Conservation (phyloP, 31 red algal species). For the Bonnemaisonia californica region DNA sequence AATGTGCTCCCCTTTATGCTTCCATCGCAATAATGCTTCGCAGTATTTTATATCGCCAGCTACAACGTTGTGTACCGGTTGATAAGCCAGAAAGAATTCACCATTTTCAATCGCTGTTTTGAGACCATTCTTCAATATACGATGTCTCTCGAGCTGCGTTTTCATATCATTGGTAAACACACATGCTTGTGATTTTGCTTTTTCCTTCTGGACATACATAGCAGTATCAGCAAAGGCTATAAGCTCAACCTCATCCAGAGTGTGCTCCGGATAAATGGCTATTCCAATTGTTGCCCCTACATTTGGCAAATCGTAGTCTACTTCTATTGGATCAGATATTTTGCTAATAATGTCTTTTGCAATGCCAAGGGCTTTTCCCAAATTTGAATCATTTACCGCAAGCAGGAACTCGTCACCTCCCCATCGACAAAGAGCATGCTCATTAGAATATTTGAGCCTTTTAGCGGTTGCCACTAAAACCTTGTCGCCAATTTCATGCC, state of each 20-base stretch:
- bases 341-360: not conserved
- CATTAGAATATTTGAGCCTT: not conserved
- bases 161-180: too few species aligned
- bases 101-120: not conserved
- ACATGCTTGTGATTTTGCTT: not conserved
- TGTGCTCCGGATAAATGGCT: not conserved
- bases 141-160: too few species aligned
- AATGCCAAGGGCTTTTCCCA: not conserved
- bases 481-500: not conserved
- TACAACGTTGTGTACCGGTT: not conserved
- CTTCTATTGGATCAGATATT: not conserved
- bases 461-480: not conserved
- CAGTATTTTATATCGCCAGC: not conserved
- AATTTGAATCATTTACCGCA: slow-evolving; percentile 1
- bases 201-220: not conserved
- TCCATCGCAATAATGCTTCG: not conserved
- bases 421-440: not conserved
- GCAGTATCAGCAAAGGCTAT: not conserved
- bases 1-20: too few species aligned
- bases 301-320: not conserved
- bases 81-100: not conserved
- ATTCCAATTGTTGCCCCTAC: not conserved
- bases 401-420: not conserved
- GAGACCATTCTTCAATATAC: too few species aligned
- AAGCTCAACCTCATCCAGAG: not conserved